phyloP scores from a whole-genome alignment of 768 basidiomycete genomes.

The Clitopilus hobsonii region DNA sequence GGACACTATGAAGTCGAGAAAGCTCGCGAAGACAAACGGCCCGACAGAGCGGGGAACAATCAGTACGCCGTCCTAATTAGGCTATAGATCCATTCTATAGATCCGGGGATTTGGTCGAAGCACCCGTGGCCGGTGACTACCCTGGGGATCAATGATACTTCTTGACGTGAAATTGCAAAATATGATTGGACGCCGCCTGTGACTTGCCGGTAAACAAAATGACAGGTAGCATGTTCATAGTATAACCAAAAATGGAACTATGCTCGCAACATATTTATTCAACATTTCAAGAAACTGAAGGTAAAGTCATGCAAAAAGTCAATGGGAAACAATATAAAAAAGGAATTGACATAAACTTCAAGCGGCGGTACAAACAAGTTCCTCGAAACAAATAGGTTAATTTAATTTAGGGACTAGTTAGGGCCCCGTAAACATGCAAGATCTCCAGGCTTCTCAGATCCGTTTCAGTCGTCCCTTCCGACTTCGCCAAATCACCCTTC shows the following conservation, averaged over 20 bases:
- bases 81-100: background rate
- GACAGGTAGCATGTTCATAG: background rate
- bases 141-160: constrained; percentile 1
- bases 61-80: background rate
- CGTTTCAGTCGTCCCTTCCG: constrained; percentile 35
- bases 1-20: constrained; percentile 72
- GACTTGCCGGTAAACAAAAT: background rate
- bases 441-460: constrained; percentile 33
- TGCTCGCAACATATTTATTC: no score
- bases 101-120: background rate
- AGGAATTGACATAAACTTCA: background rate
- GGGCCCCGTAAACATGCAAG: constrained; percentile 25
- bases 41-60: constrained; percentile 20
- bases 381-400: background rate
- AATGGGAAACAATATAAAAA: background rate
- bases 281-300: background rate
- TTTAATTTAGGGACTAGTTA: background rate
- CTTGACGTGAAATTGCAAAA: background rate
- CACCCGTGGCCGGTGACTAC: constrained; percentile 1
- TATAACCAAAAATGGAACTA: background rate
- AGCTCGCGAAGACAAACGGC: constrained; percentile 57
- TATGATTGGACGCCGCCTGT: constrained; percentile 1
- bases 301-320: background rate
- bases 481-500: constrained; percentile 28
- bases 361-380: background rate